Evolutionary conservation across 2,329 filamentous ascomycete species (phyloP), one percentile per base, ranked within the genome.

Genomic region (Coniochaeta sp.): DNA sequence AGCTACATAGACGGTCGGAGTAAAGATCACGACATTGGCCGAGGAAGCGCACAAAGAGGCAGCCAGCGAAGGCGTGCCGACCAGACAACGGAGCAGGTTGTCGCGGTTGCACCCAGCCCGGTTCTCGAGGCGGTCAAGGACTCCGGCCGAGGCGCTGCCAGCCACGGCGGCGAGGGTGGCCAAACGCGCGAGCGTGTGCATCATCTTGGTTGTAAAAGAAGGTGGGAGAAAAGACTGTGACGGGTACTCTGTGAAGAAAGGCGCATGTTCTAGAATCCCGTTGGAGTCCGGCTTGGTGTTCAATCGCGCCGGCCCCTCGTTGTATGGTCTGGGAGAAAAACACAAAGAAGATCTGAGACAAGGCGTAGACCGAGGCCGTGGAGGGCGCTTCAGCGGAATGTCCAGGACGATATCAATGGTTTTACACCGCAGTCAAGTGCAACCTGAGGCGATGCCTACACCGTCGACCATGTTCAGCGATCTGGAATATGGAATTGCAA

Each of bases 61-160:
- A 24, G 48, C 48, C 48, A 49, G 31, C 8, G 28, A 24, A 16
- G 48, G 48, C 8, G 30, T 38, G 3, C 30, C 30, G 10, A 49
- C 32, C 28, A 49, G 48, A 14, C 48, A 49, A 14, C 48, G 48
- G 7, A 49, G 48, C 14, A 49, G 48, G 31, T 49, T 38, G 48
- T 49, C 31, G 4, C 38, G 20, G 22, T 42, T 42, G 18, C 38
- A 42, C 2, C 18, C 20, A 8, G 38, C 38, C 18, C 38, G 38
- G 10, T 42, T 20, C 20, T 24, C 38, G 20, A 42, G n/a, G n/a
- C n/a, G n/a, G n/a, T n/a, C n/a, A n/a, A n/a, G 22, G 38, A 10
- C 38, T 8, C 18, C 38, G 38, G 38, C 18, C 6, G 12, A 42
- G 38, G n/a, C 38, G 18, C 18, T n/a, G 38, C 10, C 20, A 9